Base-by-base conservation (phyloP, 306 rosid genomes). In the Heteromeles arbutifolia region DNA sequence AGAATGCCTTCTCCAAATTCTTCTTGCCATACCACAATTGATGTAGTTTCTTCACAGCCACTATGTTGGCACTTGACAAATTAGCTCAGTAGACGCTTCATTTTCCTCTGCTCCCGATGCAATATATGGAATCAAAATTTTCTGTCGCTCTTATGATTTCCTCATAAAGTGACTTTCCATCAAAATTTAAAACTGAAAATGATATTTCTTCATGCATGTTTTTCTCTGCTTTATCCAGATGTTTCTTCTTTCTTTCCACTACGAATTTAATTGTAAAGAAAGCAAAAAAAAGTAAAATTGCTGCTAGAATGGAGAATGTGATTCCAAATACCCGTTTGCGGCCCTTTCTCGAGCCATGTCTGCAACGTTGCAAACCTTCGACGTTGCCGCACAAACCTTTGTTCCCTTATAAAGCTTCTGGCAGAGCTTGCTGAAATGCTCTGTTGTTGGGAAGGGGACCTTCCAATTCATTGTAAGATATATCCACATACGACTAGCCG, bases 21-120 rank as follows among this genome's bases (percentile, higher is more conserved):
- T 56, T 14, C 31, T 2, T 22, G 11, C 0, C 25, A 3, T 77
- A 17, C 9, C 10, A 21, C 10, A 31, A 15, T 2, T 25, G 7
- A 11, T 78, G 65, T 1, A 78, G 24, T 52, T 70, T 78, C 81
- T 78, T 78, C 44, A 70, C 76, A 0, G 57, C 76, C 9, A 69
- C 64, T 5, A 50, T 11, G 0, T 70, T 8, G 18, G 28, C 43
- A 1, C 71, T n/a, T 11, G 45, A 52, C 4, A 78, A 14, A 21
- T 17, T 39, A 9, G 65, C 72, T 19, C 11, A 70, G 12, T 70
- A 78, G 29, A 70, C 66, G 3, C 65, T 69, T 45, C 81, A 72
- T 31, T 17, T 8, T 48, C 54, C 76, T 15, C 81, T 72, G 1
- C 26, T 34, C 14, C 76, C 76, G 24, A 78, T 50, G 57, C 76